phyloP scores from a whole-genome alignment of 2,329 filamentous ascomycete species.

The Elsinoe perseae region DNA sequence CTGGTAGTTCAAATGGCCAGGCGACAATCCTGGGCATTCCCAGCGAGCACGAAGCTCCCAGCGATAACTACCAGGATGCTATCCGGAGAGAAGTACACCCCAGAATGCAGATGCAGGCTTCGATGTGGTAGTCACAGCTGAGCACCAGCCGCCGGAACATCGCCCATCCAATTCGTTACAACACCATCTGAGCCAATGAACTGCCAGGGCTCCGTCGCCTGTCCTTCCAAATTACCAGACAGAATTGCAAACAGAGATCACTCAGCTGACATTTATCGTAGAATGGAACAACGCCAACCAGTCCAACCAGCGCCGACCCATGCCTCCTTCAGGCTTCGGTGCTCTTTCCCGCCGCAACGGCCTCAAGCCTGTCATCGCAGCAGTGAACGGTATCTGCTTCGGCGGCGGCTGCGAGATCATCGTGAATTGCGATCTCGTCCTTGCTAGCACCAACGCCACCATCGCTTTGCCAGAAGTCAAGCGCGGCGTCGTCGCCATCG shows the following conservation, averaged over 20 bases:
- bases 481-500: constrained; percentile 62
- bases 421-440: constrained; percentile 63
- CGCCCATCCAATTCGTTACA: background rate
- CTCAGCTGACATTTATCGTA: constrained; percentile 15
- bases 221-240: background rate
- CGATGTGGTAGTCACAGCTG: too few species aligned
- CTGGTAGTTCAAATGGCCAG: too few species aligned
- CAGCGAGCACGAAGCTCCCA: too few species aligned
- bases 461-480: constrained; percentile 67
- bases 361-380: constrained; percentile 68
- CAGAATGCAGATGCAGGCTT: too few species aligned
- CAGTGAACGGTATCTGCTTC: constrained; percentile 66
- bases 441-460: constrained; percentile 51
- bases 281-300: constrained; percentile 31
- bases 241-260: background rate
- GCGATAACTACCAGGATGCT: too few species aligned
- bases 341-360: constrained; percentile 58
- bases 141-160: too few species aligned
- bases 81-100: too few species aligned
- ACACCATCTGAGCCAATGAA: too few species aligned
- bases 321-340: constrained; percentile 50
- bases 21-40: too few species aligned
- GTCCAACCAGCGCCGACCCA: constrained; percentile 21
- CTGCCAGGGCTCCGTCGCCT: too few species aligned
- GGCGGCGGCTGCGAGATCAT: constrained; percentile 73